Percentiles rank a stretch among this genome's conserved stretches.
Conservation (phyloP, 768 basidiomycete species). For the Tulasnella calospora region DNA sequence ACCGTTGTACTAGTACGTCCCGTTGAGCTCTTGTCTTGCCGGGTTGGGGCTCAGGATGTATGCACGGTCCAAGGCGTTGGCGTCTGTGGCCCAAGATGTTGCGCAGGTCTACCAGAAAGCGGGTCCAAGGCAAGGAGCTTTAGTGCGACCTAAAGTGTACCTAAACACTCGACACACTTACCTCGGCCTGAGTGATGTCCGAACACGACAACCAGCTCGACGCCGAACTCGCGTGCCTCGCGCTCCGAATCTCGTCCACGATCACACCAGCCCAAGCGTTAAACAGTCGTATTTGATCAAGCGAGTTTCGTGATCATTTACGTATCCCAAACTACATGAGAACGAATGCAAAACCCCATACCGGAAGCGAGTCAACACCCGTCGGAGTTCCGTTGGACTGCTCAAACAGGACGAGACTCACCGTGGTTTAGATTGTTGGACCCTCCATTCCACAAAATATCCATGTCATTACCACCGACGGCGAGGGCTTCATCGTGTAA, state of each 20-base stretch:
- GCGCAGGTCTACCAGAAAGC: not conserved
- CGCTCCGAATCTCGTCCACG: constrained; percentile 19
- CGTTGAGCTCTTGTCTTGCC: constrained; percentile 11
- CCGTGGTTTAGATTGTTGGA: constrained; percentile 23
- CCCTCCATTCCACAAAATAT: constrained; percentile 20
- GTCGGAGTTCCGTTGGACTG: too few species aligned
- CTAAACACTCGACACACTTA: not conserved
- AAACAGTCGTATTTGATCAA: not conserved
- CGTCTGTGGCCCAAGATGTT: constrained; percentile 17
- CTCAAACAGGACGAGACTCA: not conserved
- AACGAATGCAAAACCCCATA: too few species aligned
- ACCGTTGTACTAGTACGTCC: constrained; percentile 6
- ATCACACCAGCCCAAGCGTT: constrained; percentile 4
- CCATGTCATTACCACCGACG: constrained; percentile 26
- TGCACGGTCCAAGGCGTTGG: constrained; percentile 12
- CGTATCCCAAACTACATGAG: constrained; percentile 23
- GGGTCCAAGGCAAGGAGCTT: too few species aligned
- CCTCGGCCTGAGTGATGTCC: constrained; percentile 11
- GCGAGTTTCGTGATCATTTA: constrained; percentile 18
- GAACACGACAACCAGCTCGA: constrained; percentile 24
- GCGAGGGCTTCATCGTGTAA: constrained; percentile 26
- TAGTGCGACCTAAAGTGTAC: too few species aligned
- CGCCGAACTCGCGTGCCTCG: constrained; percentile 5
- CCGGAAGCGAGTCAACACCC: too few species aligned
- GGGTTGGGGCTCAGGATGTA: not conserved